Percentiles rank a stretch among this genome's conserved stretches.
phyloP scores from a whole-genome alignment of 441 rosid genomes.

The Brassica balearica region DNA sequence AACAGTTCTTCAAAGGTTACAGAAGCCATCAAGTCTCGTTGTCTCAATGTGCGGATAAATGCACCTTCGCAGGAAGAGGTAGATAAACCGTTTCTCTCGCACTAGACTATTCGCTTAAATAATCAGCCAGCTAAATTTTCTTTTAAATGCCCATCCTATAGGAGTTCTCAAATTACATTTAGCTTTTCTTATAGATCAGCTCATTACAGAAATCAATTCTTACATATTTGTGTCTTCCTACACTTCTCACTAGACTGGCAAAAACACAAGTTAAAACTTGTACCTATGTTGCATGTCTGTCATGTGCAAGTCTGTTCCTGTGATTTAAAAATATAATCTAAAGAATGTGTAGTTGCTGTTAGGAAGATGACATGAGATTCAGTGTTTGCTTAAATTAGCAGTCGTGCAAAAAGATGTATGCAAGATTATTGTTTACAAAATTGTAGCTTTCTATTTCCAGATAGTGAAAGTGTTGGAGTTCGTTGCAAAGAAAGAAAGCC shows the following conservation, averaged over 20 bases:
- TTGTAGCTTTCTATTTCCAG: no score
- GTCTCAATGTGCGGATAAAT: conserved; percentile 85
- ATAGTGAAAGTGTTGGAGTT: no score
- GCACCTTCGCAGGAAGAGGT: conserved; percentile 91
- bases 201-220: background rate
- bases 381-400: conserved; percentile 5
- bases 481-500: no score
- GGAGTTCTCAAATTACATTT: conserved; percentile 7
- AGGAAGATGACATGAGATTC: conserved; percentile 12
- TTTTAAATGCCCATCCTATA: background rate
- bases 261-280: conserved; percentile 10
- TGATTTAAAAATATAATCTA: background rate
- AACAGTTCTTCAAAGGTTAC: conserved; percentile 95
- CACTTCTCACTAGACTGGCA: conserved; percentile 6
- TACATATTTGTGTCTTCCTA: background rate
- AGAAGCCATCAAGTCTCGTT: conserved; percentile 95
- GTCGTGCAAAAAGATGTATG: conserved; percentile 3
- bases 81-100: conserved; percentile 29
- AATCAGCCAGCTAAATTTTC: background rate
- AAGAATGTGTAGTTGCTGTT: conserved; percentile 14
- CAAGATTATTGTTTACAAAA: background rate
- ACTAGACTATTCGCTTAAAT: conserved; percentile 14
- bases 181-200: background rate
- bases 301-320: conserved; percentile 7
- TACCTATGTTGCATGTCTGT: conserved; percentile 2